phyloP scores from a whole-genome alignment of 164 flowering plant species.

The Cinnamomum chago region DNA sequence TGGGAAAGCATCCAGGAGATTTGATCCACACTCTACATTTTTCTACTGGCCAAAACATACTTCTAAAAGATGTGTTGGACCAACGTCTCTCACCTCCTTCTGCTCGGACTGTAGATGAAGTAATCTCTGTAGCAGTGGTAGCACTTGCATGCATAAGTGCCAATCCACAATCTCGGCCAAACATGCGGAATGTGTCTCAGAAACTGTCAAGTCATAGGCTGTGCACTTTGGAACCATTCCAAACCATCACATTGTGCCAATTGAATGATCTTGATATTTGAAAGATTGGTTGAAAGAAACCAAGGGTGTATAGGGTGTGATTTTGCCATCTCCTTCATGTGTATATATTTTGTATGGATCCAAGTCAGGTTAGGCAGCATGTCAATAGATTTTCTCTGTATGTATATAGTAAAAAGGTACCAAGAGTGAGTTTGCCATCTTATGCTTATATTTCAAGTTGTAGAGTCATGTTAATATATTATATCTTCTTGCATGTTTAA shows the following conservation, averaged over 20 bases:
- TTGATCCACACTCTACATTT: neutral
- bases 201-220: constrained; percentile 31
- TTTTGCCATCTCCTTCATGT: too few relatives aligned
- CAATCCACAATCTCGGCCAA: constrained; percentile 50
- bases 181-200: constrained; percentile 48
- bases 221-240: constrained; percentile 14
- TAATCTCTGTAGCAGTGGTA: constrained; percentile 29
- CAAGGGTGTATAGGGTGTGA: too few relatives aligned
- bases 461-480: too few relatives aligned
- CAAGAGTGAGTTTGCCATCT: too few relatives aligned
- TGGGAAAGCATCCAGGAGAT: constrained; percentile 12
- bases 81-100: constrained; percentile 8
- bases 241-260: constrained; percentile 20
- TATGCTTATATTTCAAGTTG: too few relatives aligned
- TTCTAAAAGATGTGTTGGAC: constrained; percentile 5
- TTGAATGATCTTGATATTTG: constrained; percentile 2
- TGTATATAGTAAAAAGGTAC: too few relatives aligned
- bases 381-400: too few relatives aligned
- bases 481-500: too few relatives aligned
- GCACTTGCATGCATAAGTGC: constrained; percentile 50
- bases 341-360: too few relatives aligned
- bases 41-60: neutral
- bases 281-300: too few relatives aligned
- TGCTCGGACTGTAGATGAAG: constrained; percentile 38
- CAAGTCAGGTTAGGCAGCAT: too few relatives aligned